phyloP scores from a whole-genome alignment of 306 rosid genomes.

The Lablab purpureus region DNA sequence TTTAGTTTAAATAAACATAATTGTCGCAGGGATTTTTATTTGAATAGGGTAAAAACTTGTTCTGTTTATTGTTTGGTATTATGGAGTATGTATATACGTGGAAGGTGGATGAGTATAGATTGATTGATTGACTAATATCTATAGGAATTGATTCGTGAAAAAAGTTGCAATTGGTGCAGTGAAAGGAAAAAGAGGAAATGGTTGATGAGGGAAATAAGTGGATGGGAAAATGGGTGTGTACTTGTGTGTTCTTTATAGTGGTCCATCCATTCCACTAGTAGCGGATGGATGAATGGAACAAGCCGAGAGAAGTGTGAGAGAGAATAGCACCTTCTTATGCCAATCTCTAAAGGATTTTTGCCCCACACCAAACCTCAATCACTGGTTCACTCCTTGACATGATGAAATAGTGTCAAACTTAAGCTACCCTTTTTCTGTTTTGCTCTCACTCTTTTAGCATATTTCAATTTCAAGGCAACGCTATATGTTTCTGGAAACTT shows the following conservation, averaged over 20 bases:
- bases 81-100: neutral
- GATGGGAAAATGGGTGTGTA: conserved; percentile 12
- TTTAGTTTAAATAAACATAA: neutral
- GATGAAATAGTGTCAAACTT: neutral
- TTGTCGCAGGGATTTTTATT: neutral
- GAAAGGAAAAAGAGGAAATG: neutral
- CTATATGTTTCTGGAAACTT: neutral
- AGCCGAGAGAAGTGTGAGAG: neutral
- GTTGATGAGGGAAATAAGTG: neutral
- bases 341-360: conserved; percentile 1
- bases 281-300: neutral
- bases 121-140: neutral
- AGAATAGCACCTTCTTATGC: conserved; percentile 24
- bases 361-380: neutral
- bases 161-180: neutral
- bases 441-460: conserved; percentile 17
- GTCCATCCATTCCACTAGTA: conserved; percentile 19
- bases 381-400: neutral
- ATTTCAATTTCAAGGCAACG: conserved; percentile 14
- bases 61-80: neutral
- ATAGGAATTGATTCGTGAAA: conserved; percentile 27
- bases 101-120: neutral
- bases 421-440: conserved; percentile 18
- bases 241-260: conserved; percentile 28
- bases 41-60: neutral